A percentile compares a stretch with the other conserved stretches of the same genome.
Evolutionary conservation across 768 basidiomycete species (phyloP).

Genomic region (Neoboletus brunneissimus): DNA sequence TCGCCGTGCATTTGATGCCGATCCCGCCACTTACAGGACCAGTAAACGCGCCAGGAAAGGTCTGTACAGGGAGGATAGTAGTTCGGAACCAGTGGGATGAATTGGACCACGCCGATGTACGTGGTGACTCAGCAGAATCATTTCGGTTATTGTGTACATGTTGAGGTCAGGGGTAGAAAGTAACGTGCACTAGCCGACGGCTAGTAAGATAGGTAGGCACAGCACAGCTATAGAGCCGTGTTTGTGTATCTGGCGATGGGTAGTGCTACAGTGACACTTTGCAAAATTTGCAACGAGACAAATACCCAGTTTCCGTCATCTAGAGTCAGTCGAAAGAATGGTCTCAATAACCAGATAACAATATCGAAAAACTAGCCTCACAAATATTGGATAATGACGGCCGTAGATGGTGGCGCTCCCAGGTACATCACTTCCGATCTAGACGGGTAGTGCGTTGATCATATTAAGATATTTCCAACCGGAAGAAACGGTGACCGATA

Average conservation of each 20-base stretch:
- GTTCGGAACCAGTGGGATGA: background rate
- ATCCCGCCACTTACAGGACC: background rate
- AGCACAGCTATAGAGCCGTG: background rate
- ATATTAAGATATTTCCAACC: background rate
- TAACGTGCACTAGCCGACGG: background rate
- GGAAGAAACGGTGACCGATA: background rate
- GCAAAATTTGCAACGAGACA: background rate
- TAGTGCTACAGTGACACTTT: background rate
- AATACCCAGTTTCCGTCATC: background rate
- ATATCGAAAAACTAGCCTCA: background rate
- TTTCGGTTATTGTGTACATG: background rate
- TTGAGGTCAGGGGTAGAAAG: background rate
- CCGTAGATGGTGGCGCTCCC: background rate
- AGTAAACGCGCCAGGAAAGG: background rate
- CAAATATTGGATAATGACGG: background rate
- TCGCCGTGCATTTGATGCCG: background rate
- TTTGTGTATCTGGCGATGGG: background rate
- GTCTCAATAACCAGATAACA: background rate
- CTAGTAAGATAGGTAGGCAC: background rate
- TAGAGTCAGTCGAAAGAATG: background rate
- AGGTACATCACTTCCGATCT: background rate
- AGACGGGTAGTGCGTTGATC: background rate
- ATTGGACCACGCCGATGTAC: background rate
- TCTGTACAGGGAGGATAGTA: no score
- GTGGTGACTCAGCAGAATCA: background rate